Evolutionary conservation across 2,329 filamentous ascomycete species (phyloP).

Genomic region (Podosphaera xanthii): DNA sequence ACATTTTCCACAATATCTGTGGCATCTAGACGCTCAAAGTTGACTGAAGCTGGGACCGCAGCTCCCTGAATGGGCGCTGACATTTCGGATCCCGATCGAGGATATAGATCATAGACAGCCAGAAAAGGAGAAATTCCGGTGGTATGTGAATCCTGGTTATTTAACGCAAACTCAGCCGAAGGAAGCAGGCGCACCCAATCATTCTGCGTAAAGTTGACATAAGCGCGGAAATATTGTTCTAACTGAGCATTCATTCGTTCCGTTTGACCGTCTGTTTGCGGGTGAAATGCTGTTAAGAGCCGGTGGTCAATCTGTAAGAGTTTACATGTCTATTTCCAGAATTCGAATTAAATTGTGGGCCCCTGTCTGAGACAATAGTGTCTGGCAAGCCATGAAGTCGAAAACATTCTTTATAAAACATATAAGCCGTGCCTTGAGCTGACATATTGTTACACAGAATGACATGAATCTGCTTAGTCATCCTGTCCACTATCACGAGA

Average conservation of each 20-base stretch:
- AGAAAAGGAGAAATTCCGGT: not conserved
- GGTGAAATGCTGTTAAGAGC: too few relatives aligned
- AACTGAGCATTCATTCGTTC: not conserved
- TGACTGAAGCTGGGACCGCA: not conserved
- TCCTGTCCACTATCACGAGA: not conserved
- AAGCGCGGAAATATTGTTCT: conserved; percentile 2
- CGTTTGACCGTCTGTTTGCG: too few relatives aligned
- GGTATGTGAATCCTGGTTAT: not conserved
- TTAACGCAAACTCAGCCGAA: conserved; percentile 2
- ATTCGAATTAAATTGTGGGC: not conserved
- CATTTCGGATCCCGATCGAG: not conserved
- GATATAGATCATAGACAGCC: not conserved
- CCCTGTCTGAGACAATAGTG: not conserved
- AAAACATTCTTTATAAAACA: too few relatives aligned
- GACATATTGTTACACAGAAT: not conserved
- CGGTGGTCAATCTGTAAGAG: not conserved
- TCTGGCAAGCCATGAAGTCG: not conserved
- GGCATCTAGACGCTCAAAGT: not conserved
- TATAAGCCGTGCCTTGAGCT: not conserved
- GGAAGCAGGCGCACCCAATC: conserved; percentile 2
- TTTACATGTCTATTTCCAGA: not conserved
- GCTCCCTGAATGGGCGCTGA: not conserved
- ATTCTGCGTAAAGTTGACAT: conserved; percentile 3
- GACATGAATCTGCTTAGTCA: not conserved
- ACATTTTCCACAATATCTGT: not conserved